Percentiles rank a stretch among this genome's conserved stretches.
Conservation (phyloP, 2,329 filamentous ascomycete genomes). For the Parafenestella ontariensis region DNA sequence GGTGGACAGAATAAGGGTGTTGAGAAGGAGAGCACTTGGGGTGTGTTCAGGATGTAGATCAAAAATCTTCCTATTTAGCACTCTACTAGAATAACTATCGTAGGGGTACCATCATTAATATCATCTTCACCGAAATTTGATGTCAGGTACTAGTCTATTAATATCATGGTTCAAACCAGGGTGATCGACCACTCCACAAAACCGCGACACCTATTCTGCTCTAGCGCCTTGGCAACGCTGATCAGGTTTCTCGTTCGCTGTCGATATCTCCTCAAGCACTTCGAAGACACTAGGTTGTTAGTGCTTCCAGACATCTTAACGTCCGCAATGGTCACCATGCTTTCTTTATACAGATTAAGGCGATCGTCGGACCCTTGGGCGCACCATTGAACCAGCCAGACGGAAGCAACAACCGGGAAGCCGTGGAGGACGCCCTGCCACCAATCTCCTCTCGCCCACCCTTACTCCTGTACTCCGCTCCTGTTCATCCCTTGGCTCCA, state of each 20-base stretch:
- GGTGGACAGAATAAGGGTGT: conserved; percentile 46
- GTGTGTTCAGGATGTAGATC: conserved; percentile 51
- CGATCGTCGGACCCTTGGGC: background rate
- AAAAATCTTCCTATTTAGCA: background rate
- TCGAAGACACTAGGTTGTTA: background rate
- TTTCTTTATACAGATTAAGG: background rate
- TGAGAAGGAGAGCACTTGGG: conserved; percentile 46
- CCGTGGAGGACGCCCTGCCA: too few species aligned
- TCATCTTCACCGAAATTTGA: background rate
- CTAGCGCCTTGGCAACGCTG: conserved; percentile 16
- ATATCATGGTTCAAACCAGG: too few species aligned
- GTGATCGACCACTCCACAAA: conserved; percentile 14
- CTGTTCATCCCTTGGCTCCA: background rate
- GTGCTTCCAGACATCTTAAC: background rate
- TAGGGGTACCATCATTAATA: background rate
- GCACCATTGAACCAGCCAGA: background rate
- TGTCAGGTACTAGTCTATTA: background rate
- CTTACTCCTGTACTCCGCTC: background rate
- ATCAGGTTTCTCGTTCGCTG: conserved; percentile 10
- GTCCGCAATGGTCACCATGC: background rate
- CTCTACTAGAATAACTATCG: background rate
- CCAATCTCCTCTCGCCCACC: background rate
- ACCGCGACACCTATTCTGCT: conserved; percentile 1
- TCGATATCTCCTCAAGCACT: conserved; percentile 10
- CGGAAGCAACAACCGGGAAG: background rate